These are phyloP conservation scores for Ophiostoma tasmaniense DNA, from an alignment of 2,329 filamentous ascomycete genomes.

Conservation along the genomic window DNA sequence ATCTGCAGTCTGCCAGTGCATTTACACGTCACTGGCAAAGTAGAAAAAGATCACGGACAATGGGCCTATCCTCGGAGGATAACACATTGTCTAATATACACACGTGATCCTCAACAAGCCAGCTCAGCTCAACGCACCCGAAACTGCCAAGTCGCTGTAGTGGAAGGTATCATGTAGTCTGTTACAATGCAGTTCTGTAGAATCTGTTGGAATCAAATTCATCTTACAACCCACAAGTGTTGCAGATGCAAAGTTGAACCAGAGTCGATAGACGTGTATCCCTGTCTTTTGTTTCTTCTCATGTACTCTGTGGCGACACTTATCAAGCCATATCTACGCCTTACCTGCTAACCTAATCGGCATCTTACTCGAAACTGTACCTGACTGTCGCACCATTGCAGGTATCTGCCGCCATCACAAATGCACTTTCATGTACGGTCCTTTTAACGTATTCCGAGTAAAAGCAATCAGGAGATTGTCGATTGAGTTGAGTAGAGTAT, in stretches of 20 bases:
- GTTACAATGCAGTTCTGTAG: not conserved
- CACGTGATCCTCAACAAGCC: not conserved
- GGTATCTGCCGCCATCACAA: not conserved
- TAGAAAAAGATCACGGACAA: not conserved
- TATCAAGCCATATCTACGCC: no score
- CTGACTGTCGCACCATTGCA: slow-evolving; percentile 5
- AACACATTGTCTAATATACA: not conserved
- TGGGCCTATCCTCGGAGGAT: not conserved
- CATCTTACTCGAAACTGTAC: not conserved
- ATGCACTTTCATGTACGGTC: not conserved
- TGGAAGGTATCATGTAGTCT: no score
- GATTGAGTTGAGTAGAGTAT: not conserved
- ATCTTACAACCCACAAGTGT: no score
- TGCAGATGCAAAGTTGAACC: not conserved
- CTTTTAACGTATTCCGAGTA: not conserved
- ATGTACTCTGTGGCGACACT: no score
- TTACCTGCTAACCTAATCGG: not conserved
- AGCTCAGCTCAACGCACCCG: not conserved
- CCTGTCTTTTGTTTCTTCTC: not conserved
- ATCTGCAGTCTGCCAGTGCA: not conserved
- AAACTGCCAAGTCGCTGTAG: not conserved
- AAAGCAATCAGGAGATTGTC: not conserved
- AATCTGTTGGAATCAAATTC: not conserved
- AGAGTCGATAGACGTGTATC: not conserved
- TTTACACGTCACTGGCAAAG: not conserved